Evolutionary conservation across 2,329 filamentous ascomycete species (phyloP).

Genomic region (Pseudovirgaria hyperparasitica): DNA sequence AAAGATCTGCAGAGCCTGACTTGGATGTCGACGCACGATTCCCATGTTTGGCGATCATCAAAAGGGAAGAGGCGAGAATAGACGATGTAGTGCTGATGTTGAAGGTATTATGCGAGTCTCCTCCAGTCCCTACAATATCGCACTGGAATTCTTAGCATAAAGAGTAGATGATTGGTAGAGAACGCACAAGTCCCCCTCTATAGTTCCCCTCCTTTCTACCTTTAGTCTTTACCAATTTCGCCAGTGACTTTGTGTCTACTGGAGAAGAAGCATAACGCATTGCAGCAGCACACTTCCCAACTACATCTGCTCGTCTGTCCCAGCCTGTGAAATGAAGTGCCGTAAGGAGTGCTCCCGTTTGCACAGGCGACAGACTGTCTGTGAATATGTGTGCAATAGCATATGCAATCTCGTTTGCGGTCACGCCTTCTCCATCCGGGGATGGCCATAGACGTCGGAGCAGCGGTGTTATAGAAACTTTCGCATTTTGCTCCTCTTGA

Average conservation of each 20-base stretch:
- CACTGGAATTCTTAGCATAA: slow-evolving; percentile 33
- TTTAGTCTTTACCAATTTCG: slow-evolving; percentile 45
- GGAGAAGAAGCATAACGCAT: slow-evolving; percentile 72
- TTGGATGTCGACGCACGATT: slow-evolving; percentile 93
- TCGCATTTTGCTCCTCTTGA: too few species aligned
- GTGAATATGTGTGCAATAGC: slow-evolving; percentile 88
- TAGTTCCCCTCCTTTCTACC: slow-evolving; percentile 61
- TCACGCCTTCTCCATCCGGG: slow-evolving; percentile 32
- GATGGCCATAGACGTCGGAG: slow-evolving; percentile 56
- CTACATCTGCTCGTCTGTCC: slow-evolving; percentile 72
- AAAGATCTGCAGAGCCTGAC: slow-evolving; percentile 86
- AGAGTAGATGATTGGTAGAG: slow-evolving; percentile 2
- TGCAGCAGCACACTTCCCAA: slow-evolving; percentile 68
- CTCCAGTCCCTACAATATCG: slow-evolving; percentile 95
- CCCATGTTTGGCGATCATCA: slow-evolving; percentile 87
- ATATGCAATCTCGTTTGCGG: slow-evolving; percentile 72
- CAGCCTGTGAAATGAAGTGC: slow-evolving; percentile 82
- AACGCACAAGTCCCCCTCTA: slow-evolving; percentile 64
- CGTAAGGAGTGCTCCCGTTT: slow-evolving; percentile 77
- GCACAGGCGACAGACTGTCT: slow-evolving; percentile 74
- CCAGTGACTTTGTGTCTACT: slow-evolving; percentile 53
- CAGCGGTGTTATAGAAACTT: slow-evolving; percentile 52
- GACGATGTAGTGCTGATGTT: slow-evolving; percentile 95
- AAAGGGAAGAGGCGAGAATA: slow-evolving; percentile 74
- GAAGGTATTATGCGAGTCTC: slow-evolving; percentile 94